Evolutionary conservation across 2,329 filamentous ascomycete genomes (phyloP), one percentile per base, ranked within the genome.

Genomic region (Penicillium vulpinum): DNA sequence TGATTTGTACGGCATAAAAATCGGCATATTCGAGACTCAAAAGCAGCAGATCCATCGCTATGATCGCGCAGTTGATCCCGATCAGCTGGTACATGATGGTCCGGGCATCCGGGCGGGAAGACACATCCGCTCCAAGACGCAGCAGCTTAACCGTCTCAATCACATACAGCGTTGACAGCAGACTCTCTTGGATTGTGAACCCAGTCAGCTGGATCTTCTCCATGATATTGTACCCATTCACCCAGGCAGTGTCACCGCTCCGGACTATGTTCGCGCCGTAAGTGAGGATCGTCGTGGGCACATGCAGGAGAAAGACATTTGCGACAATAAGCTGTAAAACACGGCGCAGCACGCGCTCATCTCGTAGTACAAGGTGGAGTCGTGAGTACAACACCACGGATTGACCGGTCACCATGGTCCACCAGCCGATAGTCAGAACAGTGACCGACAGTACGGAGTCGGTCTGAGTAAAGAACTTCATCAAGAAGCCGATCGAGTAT

Each of bases 371-470:
- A 1, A 88, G 75, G 65, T 87, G 84, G 0, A 88, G 77, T 7
- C 85, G 79, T 0, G 84, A 87, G 74, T 84, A 88, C 1, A 88
- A 74, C 1, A 88, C 85, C 13, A 87, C 63, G 0, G 81, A 81
- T 67, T 87, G 83, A 0, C 85, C 85, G 1, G 84, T 85, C 0
- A 88, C 80, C 83, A 87, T 86, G 2, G 73, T 64, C 68, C 81
- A 82, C 81, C 85, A 83, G 11, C 83, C 85, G 54, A 87, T 58
- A n/a, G 75, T 76, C 24, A 82, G 69, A 5, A 81, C 61, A 5
- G 77, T 76, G 4, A 76, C 72, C 2, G 74, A 71, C 4, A 73
- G 43, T 38, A 71, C 73, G 2, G 68, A 64, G 53, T 60, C 67
- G 11, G 63, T 61, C 0, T 58, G 56, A 1, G 67, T 71, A 49